A percentile compares a stretch with the other conserved stretches of the same genome.
Conservation (phyloP, 2,329 filamentous ascomycete genomes). For the Colletotrichum liriopes region DNA sequence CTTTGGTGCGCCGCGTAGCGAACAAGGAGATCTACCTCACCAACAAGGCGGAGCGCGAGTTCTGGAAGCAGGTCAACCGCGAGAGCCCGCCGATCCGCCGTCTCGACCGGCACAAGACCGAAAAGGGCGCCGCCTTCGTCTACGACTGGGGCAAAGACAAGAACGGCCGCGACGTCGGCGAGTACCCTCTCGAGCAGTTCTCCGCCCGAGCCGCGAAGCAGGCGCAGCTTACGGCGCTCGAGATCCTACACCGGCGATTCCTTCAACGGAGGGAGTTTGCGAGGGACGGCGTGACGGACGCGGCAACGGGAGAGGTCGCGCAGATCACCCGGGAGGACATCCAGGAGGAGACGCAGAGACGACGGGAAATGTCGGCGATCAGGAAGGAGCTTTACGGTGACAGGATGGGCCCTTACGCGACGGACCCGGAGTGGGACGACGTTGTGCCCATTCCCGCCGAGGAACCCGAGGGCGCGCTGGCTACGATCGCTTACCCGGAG, state of each 20-base stretch:
- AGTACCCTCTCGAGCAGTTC: constrained; percentile 64
- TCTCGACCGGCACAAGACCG: constrained; percentile 47
- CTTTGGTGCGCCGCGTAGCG: constrained; percentile 61
- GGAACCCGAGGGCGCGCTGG: constrained; percentile 87
- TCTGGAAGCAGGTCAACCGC: constrained; percentile 71
- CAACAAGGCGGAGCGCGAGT: constrained; percentile 69
- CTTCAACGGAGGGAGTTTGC: constrained; percentile 54
- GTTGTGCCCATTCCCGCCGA: constrained; percentile 86
- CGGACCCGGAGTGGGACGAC: constrained; percentile 86
- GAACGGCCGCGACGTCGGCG: constrained; percentile 64
- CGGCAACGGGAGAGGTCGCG: constrained; percentile 39
- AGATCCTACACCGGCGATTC: constrained; percentile 63
- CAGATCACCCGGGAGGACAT: constrained; percentile 58
- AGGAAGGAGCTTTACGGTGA: constrained; percentile 68
- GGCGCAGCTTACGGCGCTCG: constrained; percentile 59
- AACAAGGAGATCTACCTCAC: constrained; percentile 54
- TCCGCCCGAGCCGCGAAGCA: constrained; percentile 60
- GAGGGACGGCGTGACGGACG: constrained; percentile 39
- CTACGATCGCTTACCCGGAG: constrained; percentile 91
- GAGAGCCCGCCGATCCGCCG: constrained; percentile 65
- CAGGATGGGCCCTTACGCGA: constrained; percentile 68
- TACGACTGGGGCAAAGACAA: constrained; percentile 68
- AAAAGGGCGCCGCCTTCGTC: constrained; percentile 43
- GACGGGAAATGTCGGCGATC: constrained; percentile 67
- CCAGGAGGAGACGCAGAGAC: constrained; percentile 62